These are phyloP conservation scores for Aspergillus phoenicis DNA, from an alignment of 2,329 filamentous ascomycete species.

Conservation along the genomic window DNA sequence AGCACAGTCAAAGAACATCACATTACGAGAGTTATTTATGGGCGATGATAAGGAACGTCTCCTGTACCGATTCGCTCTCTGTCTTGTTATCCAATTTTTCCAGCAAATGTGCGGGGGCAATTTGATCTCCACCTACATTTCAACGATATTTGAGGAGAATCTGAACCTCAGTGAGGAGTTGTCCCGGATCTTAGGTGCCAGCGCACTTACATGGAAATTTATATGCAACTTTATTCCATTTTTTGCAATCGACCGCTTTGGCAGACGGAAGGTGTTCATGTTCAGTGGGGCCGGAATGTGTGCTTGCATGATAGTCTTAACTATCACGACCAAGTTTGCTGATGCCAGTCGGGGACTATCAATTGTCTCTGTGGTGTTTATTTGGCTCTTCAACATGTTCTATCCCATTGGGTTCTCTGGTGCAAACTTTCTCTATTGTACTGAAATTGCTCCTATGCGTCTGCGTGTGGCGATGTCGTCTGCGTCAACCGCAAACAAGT, in stretches of 20 bases:
- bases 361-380: slow-evolving; percentile 23
- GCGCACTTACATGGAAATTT: slow-evolving; percentile 60
- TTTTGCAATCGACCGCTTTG: slow-evolving; percentile 55
- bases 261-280: slow-evolving; percentile 56
- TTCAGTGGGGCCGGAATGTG: slow-evolving; percentile 57
- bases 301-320: slow-evolving; percentile 57
- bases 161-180: slow-evolving; percentile 15
- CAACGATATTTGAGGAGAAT: slow-evolving; percentile 22
- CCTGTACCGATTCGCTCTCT: slow-evolving; percentile 23
- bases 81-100: slow-evolving; percentile 22
- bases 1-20: background rate
- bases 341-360: slow-evolving; percentile 15
- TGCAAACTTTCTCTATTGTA: slow-evolving; percentile 55
- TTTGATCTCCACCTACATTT: slow-evolving; percentile 19
- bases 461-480: slow-evolving; percentile 59
- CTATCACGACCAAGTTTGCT: slow-evolving; percentile 40
- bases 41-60: slow-evolving; percentile 23
- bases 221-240: slow-evolving; percentile 55
- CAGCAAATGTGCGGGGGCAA: slow-evolving; percentile 25
- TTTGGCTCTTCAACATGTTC: slow-evolving; percentile 67
- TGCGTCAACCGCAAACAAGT: slow-evolving; percentile 64
- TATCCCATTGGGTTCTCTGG: slow-evolving; percentile 65
- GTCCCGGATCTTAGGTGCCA: slow-evolving; percentile 45
- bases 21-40: background rate
- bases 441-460: slow-evolving; percentile 54